Percentiles rank a stretch among this genome's conserved stretches.
Conservation (phyloP, 352 stramenopile genomes). For the Stramenopiles sp. region DNA sequence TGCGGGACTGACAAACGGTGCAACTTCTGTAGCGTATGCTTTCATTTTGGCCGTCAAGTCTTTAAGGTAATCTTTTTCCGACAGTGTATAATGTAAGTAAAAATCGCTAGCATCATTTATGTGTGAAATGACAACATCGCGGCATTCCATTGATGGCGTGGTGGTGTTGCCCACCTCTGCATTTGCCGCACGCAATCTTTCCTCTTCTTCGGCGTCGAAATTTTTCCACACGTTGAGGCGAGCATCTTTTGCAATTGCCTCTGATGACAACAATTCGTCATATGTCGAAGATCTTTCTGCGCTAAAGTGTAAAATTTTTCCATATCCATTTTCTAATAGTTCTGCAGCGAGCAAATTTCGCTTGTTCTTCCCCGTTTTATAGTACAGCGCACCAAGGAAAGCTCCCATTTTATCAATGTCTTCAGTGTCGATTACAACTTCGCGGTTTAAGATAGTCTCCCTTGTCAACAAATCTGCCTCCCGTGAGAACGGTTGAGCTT, state of each 20-base stretch:
- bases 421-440: slow-evolving; percentile 65
- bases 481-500: slow-evolving; percentile 59
- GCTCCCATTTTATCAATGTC: slow-evolving; percentile 79
- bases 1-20: not conserved
- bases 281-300: slow-evolving; percentile 64
- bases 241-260: slow-evolving; percentile 63
- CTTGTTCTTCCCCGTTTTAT: slow-evolving; percentile 37
- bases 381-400: slow-evolving; percentile 56
- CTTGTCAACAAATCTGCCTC: slow-evolving; percentile 62
- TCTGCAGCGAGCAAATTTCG: slow-evolving; percentile 66
- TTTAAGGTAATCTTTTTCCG: slow-evolving; percentile 73
- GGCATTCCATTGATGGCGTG: slow-evolving; percentile 16
- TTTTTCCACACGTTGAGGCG: slow-evolving; percentile 80
- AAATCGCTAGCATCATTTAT: slow-evolving; percentile 78
- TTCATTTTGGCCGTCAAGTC: slow-evolving; percentile 65
- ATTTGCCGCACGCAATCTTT: slow-evolving; percentile 20
- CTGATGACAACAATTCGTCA: slow-evolving; percentile 42
- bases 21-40: slow-evolving; percentile 37
- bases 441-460: slow-evolving; percentile 63
- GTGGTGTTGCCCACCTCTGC: slow-evolving; percentile 31
- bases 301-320: slow-evolving; percentile 71
- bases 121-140: slow-evolving; percentile 63
- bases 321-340: slow-evolving; percentile 71
- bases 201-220: slow-evolving; percentile 36
- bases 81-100: slow-evolving; percentile 70